A percentile compares a stretch with the other conserved stretches of the same genome.
Conservation (phyloP, 2,329 filamentous ascomycete genomes). For the Arthrocladium fulminans region DNA sequence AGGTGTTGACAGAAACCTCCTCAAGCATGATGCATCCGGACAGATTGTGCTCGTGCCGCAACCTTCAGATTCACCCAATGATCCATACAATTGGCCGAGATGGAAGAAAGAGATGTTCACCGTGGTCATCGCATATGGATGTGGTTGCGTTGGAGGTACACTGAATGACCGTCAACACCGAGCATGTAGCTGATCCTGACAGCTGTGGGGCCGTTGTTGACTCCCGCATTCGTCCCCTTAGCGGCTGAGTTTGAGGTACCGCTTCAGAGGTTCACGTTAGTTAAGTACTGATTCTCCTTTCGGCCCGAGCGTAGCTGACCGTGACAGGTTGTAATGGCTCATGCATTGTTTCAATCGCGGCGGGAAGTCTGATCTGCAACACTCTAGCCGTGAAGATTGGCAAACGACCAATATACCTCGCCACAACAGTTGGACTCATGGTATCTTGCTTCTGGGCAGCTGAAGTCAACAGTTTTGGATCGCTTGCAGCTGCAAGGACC, state of each 20-base stretch:
- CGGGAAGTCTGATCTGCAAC: constrained; percentile 29
- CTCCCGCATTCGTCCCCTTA: constrained; percentile 13
- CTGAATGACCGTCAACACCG: constrained; percentile 26
- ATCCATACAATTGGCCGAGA: constrained; percentile 18
- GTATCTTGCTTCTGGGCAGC: constrained; percentile 14
- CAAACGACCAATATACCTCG: constrained; percentile 17
- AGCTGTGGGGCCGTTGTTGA: constrained; percentile 15
- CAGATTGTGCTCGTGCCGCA: constrained; percentile 18
- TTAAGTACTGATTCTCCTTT: too few relatives aligned
- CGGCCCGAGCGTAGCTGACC: constrained; percentile 27
- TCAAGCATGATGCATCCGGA: constrained; percentile 28
- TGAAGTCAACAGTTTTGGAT: constrained; percentile 9
- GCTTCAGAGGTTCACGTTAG: constrained; percentile 14
- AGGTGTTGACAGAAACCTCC: constrained; percentile 23
- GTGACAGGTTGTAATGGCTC: constrained; percentile 20
- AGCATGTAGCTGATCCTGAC: constrained; percentile 18
- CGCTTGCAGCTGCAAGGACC: constrained; percentile 15
- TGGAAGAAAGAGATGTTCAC: constrained; percentile 26
- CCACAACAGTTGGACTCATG: constrained; percentile 11
- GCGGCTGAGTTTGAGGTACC: constrained; percentile 9
- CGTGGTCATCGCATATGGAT: constrained; percentile 33
- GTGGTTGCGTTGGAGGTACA: constrained; percentile 35
- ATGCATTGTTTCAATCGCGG: constrained; percentile 29
- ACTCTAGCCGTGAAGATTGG: constrained; percentile 17
- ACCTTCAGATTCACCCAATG: constrained; percentile 17